These are phyloP conservation scores for Didymella lethalis DNA, from an alignment of 2,329 filamentous ascomycete species.

Conservation along the genomic window DNA sequence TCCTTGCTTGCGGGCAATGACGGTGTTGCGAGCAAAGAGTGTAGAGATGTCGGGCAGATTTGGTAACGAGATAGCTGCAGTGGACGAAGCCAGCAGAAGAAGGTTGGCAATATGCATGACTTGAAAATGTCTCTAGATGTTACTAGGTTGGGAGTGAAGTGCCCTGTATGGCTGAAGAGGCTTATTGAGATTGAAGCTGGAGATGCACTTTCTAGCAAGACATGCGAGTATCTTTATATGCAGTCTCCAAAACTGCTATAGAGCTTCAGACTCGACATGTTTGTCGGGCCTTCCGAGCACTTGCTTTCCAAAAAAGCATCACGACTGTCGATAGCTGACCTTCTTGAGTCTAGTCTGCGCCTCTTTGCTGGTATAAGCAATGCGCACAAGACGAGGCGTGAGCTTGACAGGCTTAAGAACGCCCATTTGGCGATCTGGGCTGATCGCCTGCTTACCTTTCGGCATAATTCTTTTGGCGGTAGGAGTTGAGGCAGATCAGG, in stretches of 20 bases:
- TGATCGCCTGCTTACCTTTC: neutral
- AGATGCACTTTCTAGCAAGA: neutral
- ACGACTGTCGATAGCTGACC: neutral
- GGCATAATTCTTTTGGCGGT: neutral
- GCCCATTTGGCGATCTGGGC: neutral
- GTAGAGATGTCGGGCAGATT: slow-evolving; percentile 17
- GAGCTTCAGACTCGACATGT: slow-evolving; percentile 1
- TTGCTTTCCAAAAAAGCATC: neutral
- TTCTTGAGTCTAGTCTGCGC: neutral
- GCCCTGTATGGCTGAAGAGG: neutral
- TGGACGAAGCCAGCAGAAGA: slow-evolving; percentile 27
- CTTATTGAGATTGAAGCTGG: slow-evolving; percentile 1
- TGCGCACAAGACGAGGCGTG: neutral
- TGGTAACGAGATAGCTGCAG: slow-evolving; percentile 29
- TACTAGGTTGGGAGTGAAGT: neutral
- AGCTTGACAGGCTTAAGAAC: slow-evolving; percentile 6
- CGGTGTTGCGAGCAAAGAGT: slow-evolving; percentile 24
- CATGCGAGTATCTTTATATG: slow-evolving; percentile 3
- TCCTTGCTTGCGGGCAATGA: slow-evolving; percentile 1
- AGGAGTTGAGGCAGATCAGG: neutral
- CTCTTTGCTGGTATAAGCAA: neutral
- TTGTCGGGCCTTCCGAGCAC: neutral
- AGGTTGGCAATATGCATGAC: slow-evolving; percentile 30
- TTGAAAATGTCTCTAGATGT: neutral
- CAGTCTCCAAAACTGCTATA: neutral